A percentile compares a stretch with the other conserved stretches of the same genome.
phyloP scores from a whole-genome alignment of 192 early-diverging fungal genomes.

The Backusella tarrabulga region DNA sequence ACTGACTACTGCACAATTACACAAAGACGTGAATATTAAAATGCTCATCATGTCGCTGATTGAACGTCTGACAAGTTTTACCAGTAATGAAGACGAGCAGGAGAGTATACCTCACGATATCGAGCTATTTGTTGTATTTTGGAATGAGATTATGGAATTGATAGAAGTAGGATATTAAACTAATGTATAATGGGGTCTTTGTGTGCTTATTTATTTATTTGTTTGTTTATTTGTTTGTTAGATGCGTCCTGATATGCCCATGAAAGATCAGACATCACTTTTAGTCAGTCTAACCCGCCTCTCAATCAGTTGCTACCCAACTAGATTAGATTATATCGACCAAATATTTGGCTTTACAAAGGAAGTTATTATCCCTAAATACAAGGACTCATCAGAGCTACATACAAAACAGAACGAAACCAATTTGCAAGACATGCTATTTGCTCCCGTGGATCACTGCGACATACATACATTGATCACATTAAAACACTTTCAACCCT shows the following conservation, averaged over 20 bases:
- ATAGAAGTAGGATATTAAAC: constrained; percentile 63
- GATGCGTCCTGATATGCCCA: constrained; percentile 86
- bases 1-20: constrained; percentile 84
- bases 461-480: constrained; percentile 63
- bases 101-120: constrained; percentile 75
- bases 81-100: constrained; percentile 72
- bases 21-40: constrained; percentile 93
- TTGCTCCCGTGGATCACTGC: constrained; percentile 80
- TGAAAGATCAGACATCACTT: constrained; percentile 88
- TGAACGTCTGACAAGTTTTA: constrained; percentile 90
- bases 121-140: constrained; percentile 95
- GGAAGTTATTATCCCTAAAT: constrained; percentile 49
- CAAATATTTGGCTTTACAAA: constrained; percentile 88
- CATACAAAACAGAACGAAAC: constrained; percentile 66
- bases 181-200: neutral
- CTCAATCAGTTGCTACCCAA: constrained; percentile 89
- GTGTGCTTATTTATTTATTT: neutral
- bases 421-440: constrained; percentile 77
- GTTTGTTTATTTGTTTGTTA: neutral
- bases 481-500: constrained; percentile 76
- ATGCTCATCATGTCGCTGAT: constrained; percentile 93
- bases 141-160: constrained; percentile 90
- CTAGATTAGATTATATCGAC: constrained; percentile 82
- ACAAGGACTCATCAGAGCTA: constrained; percentile 53
- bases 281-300: constrained; percentile 83